Conservation (phyloP, 495 filamentous ascomycete genomes). For the Podospora comata region DNA sequence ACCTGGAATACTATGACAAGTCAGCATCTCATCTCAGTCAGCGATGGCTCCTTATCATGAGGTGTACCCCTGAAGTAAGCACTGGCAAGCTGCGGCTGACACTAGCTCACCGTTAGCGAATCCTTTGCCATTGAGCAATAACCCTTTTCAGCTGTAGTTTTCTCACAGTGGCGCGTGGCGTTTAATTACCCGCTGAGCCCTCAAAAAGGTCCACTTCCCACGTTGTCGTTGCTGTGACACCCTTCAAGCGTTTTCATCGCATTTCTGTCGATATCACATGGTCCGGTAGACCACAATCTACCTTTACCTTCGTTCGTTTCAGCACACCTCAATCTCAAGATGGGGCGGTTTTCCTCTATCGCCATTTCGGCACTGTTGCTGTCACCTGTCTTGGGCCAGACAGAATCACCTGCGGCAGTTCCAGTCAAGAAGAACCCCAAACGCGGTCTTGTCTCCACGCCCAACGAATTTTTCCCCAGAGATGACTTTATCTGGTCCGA, state of each 20-base stretch:
- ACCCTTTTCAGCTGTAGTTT: background rate
- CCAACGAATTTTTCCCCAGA: conserved; percentile 36
- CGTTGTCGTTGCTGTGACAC: background rate
- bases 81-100: background rate
- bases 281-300: conserved; percentile 22
- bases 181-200: background rate
- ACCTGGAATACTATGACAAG: too few relatives aligned
- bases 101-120: conserved; percentile 1
- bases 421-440: conserved; percentile 36
- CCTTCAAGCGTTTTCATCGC: background rate
- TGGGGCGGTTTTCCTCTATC: background rate
- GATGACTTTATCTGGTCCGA: conserved; percentile 54
- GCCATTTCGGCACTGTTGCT: background rate
- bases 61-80: background rate
- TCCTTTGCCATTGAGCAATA: background rate
- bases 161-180: background rate
- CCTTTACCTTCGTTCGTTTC: background rate
- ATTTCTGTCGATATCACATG: conserved; percentile 3
- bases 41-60: background rate
- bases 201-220: conserved; percentile 1
- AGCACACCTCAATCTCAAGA: background rate
- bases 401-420: background rate
- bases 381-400: background rate
- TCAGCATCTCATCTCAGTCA: background rate
- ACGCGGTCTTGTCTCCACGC: conserved; percentile 60